A percentile compares a stretch with the other conserved stretches of the same genome.
Conservation (phyloP, 2,329 filamentous ascomycete species). For the Aspergillus sp. region DNA sequence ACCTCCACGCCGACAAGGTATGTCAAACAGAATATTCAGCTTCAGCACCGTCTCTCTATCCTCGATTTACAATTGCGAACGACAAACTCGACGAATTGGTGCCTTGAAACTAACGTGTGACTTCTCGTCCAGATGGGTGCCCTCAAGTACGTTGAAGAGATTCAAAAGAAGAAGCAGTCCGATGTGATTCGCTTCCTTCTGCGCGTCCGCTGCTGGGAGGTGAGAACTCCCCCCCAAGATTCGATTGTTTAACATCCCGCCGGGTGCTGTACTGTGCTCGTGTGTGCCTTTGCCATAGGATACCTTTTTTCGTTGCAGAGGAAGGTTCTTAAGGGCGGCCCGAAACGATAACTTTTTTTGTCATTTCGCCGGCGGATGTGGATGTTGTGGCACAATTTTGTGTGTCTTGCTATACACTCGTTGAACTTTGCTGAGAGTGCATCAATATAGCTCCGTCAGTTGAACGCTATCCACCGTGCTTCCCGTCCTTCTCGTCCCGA, state of each 20-base stretch:
- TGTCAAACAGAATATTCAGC: constrained; percentile 19
- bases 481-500: constrained; percentile 97
- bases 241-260: constrained; percentile 39
- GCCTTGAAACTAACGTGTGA: constrained; percentile 5
- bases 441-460: constrained; percentile 99
- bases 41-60: background rate
- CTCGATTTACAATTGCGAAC: constrained; percentile 11
- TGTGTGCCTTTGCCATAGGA: constrained; percentile 33
- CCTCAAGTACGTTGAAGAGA: constrained; percentile 99
- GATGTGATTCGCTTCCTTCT: constrained; percentile 99
- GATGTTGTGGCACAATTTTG: constrained; percentile 52
- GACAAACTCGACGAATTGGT: background rate
- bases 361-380: constrained; percentile 34
- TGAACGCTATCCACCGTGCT: constrained; percentile 99
- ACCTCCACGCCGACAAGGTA: constrained; percentile 48
- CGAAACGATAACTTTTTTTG: constrained; percentile 17
- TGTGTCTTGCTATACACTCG: constrained; percentile 89
- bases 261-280: constrained; percentile 26
- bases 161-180: constrained; percentile 99
- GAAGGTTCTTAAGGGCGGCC: constrained; percentile 33
- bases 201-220: constrained; percentile 99
- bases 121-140: constrained; percentile 76
- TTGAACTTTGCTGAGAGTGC: constrained; percentile 99
- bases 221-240: constrained; percentile 43
- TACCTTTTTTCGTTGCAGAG: constrained; percentile 21